A percentile compares a stretch with the other conserved stretches of the same genome.
Evolutionary conservation across 2,329 filamentous ascomycete species (phyloP).

Genomic region (Exophiala oligosperma): DNA sequence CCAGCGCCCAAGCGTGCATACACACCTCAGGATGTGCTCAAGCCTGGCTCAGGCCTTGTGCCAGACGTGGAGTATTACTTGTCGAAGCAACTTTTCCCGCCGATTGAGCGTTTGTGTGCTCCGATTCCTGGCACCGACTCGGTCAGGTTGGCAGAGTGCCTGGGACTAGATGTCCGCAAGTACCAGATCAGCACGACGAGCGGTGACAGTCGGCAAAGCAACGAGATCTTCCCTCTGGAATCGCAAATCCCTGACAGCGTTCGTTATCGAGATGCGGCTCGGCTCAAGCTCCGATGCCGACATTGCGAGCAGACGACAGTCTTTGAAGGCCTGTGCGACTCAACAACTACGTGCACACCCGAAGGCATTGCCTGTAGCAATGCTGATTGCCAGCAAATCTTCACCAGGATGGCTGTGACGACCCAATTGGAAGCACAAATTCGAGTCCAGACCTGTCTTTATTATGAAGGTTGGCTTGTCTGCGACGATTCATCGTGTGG

Average conservation of each 20-base stretch:
- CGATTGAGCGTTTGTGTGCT: constrained; percentile 94
- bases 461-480: constrained; percentile 89
- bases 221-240: constrained; percentile 86
- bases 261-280: constrained; percentile 78
- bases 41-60: constrained; percentile 70
- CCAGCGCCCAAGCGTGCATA: constrained; percentile 82
- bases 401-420: constrained; percentile 72
- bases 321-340: constrained; percentile 73
- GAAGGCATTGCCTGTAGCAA: constrained; percentile 72
- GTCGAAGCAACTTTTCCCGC: constrained; percentile 96
- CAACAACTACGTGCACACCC: constrained; percentile 64
- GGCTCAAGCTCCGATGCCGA: constrained; percentile 77
- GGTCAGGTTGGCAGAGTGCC: constrained; percentile 83
- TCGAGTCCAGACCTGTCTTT: constrained; percentile 72
- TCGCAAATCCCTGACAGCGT: constrained; percentile 90
- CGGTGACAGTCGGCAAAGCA: constrained; percentile 53
- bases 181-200: constrained; percentile 70
- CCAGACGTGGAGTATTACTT: constrained; percentile 98
- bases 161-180: constrained; percentile 86
- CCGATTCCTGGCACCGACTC: constrained; percentile 93
- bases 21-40: constrained; percentile 79
- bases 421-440: constrained; percentile 87
- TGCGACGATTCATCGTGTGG: constrained; percentile 89
- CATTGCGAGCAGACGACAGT: constrained; percentile 69
- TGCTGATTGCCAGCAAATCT: constrained; percentile 60